Conservation (phyloP, 805 yeast genomes). For the Saturnispora saitoi region DNA sequence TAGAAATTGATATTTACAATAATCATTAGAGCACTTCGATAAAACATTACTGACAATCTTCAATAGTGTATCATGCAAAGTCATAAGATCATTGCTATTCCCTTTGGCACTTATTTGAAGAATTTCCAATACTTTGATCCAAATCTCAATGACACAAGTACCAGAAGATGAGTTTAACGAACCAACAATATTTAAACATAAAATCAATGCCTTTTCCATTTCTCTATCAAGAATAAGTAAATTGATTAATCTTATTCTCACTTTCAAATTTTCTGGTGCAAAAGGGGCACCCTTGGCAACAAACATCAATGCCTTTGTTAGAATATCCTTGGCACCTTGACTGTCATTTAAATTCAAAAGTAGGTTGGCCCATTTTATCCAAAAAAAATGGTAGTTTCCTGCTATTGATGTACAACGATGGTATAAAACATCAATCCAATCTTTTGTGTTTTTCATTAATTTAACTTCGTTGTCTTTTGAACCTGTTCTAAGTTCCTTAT, state of each 20-base stretch:
- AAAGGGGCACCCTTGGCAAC: neutral
- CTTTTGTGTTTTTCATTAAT: conserved; percentile 16
- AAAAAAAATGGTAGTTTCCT: conserved; percentile 37
- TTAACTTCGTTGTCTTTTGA: conserved; percentile 17
- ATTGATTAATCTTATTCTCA: conserved; percentile 37
- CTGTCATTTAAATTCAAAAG: conserved; percentile 25
- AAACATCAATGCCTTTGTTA: conserved; percentile 25
- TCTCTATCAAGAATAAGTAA: conserved; percentile 34
- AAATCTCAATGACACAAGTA: conserved; percentile 20
- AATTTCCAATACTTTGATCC: conserved; percentile 33
- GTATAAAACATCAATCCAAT: conserved; percentile 30
- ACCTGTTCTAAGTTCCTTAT: conserved; percentile 17
- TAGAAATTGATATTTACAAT: neutral
- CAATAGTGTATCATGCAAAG: neutral
- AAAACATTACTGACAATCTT: conserved; percentile 1
- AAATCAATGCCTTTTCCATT: conserved; percentile 31
- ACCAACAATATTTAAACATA: conserved; percentile 20
- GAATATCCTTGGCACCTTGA: conserved; percentile 32
- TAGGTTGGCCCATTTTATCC: conserved; percentile 43
- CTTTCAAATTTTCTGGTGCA: conserved; percentile 10
- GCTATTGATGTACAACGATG: conserved; percentile 42
- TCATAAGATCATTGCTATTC: neutral
- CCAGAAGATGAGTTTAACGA: conserved; percentile 30
- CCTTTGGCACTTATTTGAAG: conserved; percentile 24
- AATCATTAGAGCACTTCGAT: neutral